Base-by-base conservation (phyloP, 345 rosid genomes). In the Rhodomyrtus tomentosa region DNA sequence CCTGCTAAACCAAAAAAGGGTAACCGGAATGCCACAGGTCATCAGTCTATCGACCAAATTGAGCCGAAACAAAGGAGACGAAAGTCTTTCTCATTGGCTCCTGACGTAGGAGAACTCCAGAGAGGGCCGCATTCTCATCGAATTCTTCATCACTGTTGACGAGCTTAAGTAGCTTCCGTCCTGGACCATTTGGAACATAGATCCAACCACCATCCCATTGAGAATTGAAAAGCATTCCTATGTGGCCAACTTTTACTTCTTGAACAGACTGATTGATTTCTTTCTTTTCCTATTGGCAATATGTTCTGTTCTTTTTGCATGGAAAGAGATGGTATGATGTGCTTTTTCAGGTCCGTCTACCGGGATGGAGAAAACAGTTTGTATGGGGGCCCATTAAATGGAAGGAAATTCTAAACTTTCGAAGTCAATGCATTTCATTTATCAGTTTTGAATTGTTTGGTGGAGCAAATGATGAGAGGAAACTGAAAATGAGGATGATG, bases 191-290 rank as follows among this genome's bases (percentile, higher is more conserved):
- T 36, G 91, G 84, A 90, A 74, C 45, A 89, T 85, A 85, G 73
- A 89, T 21, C 92, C 95, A 6, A 80, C 92, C 5, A 68, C 79
- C 79, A 68, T 68, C 10, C 79, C 79, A 68, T 83, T 91, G 24
- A 93, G 93, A 93, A 86, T 91, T 53, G n/a, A n/a, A n/a, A n/a
- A n/a, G n/a, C n/a, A 59, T 91, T 90, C 93, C 98, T 90, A 92
- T 91, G 83, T 86, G 93, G 92, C 95, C 99, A 52, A 91, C 93
- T 87, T 95, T 93, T 81, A 94, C 98, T 89, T 94, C 94, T 21
- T 95, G 97, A 98, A 93, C 96, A 52, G 99, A 96, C 89, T 89
- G 93, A 32, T 94, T 91, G 91, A 58, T 58, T 38, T 22, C 27
- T 36, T 38, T 68, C 45, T 68, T 68, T 68, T 38, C 10, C 42